Percentiles rank a stretch among this genome's conserved stretches.
Conservation (phyloP, 2,329 filamentous ascomycete genomes). For the Teratosphaeria nubilosa region DNA sequence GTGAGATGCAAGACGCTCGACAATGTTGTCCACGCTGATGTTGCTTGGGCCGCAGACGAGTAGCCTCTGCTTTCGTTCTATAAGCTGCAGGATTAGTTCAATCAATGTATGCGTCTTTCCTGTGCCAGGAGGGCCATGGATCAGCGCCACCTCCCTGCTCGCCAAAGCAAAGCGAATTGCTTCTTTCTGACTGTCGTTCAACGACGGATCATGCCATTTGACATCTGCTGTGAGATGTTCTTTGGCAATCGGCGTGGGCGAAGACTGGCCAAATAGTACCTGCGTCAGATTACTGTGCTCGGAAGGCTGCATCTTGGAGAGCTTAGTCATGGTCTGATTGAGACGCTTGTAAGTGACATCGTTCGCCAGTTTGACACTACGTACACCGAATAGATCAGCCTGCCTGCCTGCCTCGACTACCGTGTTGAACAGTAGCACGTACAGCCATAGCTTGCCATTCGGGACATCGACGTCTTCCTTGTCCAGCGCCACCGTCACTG, state of each 20-base stretch:
- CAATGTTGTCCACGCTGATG: constrained; percentile 96
- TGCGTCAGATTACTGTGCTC: constrained; percentile 50
- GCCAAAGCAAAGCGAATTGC: constrained; percentile 72
- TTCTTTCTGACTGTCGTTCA: constrained; percentile 54
- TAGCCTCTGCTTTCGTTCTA: constrained; percentile 61
- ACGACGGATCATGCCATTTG: constrained; percentile 44
- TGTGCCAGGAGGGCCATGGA: constrained; percentile 91
- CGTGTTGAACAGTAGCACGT: constrained; percentile 26
- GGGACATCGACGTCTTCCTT: constrained; percentile 49
- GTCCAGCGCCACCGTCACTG: constrained; percentile 59
- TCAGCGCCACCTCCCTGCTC: constrained; percentile 71
- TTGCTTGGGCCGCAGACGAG: constrained; percentile 96
- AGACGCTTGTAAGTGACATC: constrained; percentile 57
- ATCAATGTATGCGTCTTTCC: constrained; percentile 96
- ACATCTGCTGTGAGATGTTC: constrained; percentile 35
- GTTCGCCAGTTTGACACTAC: constrained; percentile 55
- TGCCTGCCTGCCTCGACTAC: constrained; percentile 3
- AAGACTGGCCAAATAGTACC: constrained; percentile 50
- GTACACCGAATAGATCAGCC: constrained; percentile 24
- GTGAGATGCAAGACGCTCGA: constrained; percentile 77
- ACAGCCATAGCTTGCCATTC: constrained; percentile 52
- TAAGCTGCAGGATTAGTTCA: constrained; percentile 84
- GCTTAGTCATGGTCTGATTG: constrained; percentile 52
- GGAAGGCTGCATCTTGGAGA: constrained; percentile 45
- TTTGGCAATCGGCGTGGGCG: constrained; percentile 39